These are phyloP conservation scores for Fusarium staphyleae DNA, from an alignment of 2,329 filamentous ascomycete genomes.

Conservation along the genomic window DNA sequence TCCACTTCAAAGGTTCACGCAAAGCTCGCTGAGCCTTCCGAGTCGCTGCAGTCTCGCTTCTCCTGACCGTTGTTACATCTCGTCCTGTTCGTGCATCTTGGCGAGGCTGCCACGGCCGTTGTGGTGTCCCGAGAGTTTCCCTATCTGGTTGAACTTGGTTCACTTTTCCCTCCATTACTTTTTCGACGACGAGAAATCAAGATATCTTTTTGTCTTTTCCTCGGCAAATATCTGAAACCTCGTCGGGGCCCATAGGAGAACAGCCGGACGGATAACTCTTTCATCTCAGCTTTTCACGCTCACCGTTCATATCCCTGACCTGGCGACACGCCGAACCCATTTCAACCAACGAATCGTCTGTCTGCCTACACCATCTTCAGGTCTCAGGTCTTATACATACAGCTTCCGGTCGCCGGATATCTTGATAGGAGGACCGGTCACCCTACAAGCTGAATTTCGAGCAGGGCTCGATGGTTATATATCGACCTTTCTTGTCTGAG, in stretches of 20 bases:
- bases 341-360: not conserved
- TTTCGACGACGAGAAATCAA: not conserved
- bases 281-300: not conserved
- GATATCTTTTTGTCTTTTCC: not conserved
- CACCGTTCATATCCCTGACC: not conserved
- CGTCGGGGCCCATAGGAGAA: too few species aligned
- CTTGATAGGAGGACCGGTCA: not conserved
- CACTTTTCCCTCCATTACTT: not conserved
- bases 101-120: not conserved
- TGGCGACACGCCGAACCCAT: not conserved
- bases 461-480: not conserved
- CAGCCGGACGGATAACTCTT: not conserved
- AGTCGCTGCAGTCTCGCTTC: not conserved
- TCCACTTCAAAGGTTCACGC: not conserved
- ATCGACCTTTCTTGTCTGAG: constrained; percentile 2
- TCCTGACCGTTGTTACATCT: not conserved
- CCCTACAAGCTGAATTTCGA: not conserved
- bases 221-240: too few species aligned
- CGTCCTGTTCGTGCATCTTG: not conserved
- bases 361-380: not conserved
- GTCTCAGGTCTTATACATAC: not conserved
- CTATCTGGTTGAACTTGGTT: not conserved
- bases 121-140: not conserved
- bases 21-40: not conserved
- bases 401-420: not conserved